Evolutionary conservation across 805 yeast species (phyloP), one percentile per base, ranked within the genome.

Genomic region (Jamesozyma lodderae): DNA sequence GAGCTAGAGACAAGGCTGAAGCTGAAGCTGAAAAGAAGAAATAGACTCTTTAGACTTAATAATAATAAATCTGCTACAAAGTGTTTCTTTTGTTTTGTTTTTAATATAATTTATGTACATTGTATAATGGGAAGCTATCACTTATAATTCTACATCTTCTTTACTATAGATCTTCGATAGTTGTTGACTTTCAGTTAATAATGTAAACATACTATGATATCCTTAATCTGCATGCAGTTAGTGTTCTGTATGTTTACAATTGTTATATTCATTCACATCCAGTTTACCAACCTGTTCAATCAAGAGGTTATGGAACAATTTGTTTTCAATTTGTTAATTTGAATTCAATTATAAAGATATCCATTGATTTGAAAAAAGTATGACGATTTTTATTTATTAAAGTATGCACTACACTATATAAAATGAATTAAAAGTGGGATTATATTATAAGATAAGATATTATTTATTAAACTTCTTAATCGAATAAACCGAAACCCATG

Each of bases 21-120:
- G 97, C 96, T 69, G 98, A 88, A 77, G 95, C 94, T 73, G 96
- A 87, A 65, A 88, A 88, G 90, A 87, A 88, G 88, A 86, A 86
- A 81, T 86, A 84, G 79, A 61, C 54, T 21, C 21, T 29, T 29
- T 28, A 33, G 21, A 28, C 24, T 33, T 38, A 24, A 22, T 37
- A 33, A 28, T 31, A 18, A 21, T 16, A 26, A n/a, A 23, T 28
- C 33, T 35, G 18, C 35, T 38, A 21, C 22, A 26, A 29, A 8
- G 19, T 28, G 8, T 11, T 36, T 30, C 22, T 30, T 30, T 40
- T 28, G 29, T 44, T 43, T 45, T 42, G 44, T 47, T 46, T 49
- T 42, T 42, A 38, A 45, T 41, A 47, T 44, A 44, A 41, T 42
- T 43, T 47, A 53, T 52, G 57, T 53, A 55, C 53, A 51, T 49